Evolutionary conservation across 768 basidiomycete species (phyloP), one percentile per base, ranked within the genome.

Genomic region (Termitomyces sp.): DNA sequence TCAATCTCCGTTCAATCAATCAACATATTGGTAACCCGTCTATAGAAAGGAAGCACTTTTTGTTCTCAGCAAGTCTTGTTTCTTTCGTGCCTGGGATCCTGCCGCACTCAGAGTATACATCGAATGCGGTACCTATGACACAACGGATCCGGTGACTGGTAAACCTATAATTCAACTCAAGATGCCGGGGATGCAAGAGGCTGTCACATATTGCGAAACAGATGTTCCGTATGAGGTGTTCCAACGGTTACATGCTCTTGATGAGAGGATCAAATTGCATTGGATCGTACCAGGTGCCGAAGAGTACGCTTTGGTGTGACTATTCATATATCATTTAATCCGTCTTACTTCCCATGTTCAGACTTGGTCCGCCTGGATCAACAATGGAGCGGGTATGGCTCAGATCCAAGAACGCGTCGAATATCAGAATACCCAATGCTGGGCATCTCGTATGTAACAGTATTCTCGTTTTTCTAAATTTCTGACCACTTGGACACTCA

Each of bases 81-180:
- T 92, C 76, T 94, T 92, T 66, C 59, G 63, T 2, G 68, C 75
- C 3, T 92, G 91, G 91, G 76, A 91, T 64, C 81, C 83, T 0
- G 77, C 73, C 0, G 82, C 81, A 4, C 73, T 93, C 25, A 68
- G 73, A 33, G 52, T 73, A n/a, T 91, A 90, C 63, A 69, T 89
- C 51, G 76, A 85, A 23, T 75, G 81, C 55, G 88, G 76, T 2
- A 69, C 86, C 6, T 73, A 75, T 57, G 68, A 59, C 38, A 69
- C 56, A 50, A 67, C 47, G 1, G 68, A 72, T 40, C 60, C 67
- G 1, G 20, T 16, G 29, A 38, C 60, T 7, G 64, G 63, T 15
- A 60, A 62, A 15, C 76, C 77, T 0, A 70, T 73, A 2, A 76
- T 83, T 7, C 73, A 64, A 42, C 78, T 92, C 42, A 91, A 90